Conservation (phyloP, 2,329 filamentous ascomycete genomes). For the Verticillium nubilum region DNA sequence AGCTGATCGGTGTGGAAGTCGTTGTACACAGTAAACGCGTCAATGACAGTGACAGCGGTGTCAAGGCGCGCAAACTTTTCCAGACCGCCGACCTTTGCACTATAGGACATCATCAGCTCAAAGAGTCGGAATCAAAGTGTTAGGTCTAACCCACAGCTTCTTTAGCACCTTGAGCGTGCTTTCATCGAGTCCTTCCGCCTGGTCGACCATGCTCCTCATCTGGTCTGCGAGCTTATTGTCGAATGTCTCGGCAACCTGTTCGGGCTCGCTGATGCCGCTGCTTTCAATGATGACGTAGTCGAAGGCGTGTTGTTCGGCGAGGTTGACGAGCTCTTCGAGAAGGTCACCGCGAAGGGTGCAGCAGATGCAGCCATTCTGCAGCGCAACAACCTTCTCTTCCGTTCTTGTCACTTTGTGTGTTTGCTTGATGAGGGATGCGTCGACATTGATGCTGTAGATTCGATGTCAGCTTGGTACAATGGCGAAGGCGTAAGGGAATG, state of each 20-base stretch:
- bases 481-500: neutral
- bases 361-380: constrained; percentile 73
- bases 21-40: constrained; percentile 66
- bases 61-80: constrained; percentile 62
- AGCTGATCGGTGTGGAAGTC: constrained; percentile 69
- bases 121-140: neutral
- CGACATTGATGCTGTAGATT: constrained; percentile 51
- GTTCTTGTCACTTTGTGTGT: constrained; percentile 51
- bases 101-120: constrained; percentile 6
- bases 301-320: constrained; percentile 57
- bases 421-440: constrained; percentile 55
- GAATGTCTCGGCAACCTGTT: constrained; percentile 71
- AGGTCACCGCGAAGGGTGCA: constrained; percentile 68
- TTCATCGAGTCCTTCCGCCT: constrained; percentile 24
- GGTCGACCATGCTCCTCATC: constrained; percentile 29
- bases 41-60: constrained; percentile 67
- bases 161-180: constrained; percentile 28
- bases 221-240: constrained; percentile 49
- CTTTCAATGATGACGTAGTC: constrained; percentile 71
- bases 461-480: neutral
- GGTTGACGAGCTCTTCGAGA: constrained; percentile 61
- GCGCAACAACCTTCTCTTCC: constrained; percentile 59
- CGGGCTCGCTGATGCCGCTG: constrained; percentile 66
- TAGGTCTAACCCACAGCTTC: constrained; percentile 22
- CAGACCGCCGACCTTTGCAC: constrained; percentile 54